Evolutionary conservation across 2,329 filamentous ascomycete species (phyloP), one percentile per base, ranked within the genome.

Genomic region (Amylocarpus encephaloides): DNA sequence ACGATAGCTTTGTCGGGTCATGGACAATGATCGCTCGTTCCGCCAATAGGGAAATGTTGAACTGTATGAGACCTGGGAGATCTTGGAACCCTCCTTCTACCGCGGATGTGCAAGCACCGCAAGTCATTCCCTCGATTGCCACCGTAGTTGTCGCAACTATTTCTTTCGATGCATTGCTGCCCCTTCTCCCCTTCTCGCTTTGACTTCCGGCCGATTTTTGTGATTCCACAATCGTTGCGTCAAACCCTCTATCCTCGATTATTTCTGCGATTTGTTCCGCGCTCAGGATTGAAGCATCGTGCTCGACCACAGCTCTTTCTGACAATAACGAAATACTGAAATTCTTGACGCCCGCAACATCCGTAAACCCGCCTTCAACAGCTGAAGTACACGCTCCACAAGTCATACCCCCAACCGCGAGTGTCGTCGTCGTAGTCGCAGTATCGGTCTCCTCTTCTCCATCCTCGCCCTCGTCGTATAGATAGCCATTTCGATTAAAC

Each of bases 111-210:
- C 93, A 98, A 38, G 93, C 89, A 18, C 92, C 92, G 65, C 93
- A 97, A 1, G 93, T 98, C 93, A 98, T 98, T 45, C 93, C 93
- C 59, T 93, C 88, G 48, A 98, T 88, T 4, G 87, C 83, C 15
- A 98, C 77, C 0, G 91, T 97, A 0, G 91, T 96, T 0, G 82
- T 88, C 50, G 84, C 75, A 3, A 79, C 62, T 45, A 71, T 70
- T 59, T 67, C 55, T 44, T 52, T 59, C 34, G 33, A 55, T 16
- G 35, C 44, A 9, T 51, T 45, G 42, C 55, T 61, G 54, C 65
- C 62, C 44, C 56, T 60, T 57, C 57, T 53, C 54, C 54, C 43
- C 50, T 66, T 65, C 53, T 66, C 61, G 48, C 60, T 61, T n/a
- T 61, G 56, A 4, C 51, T 50, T 45, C 68, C 58, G 39, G 66